These are phyloP conservation scores for Chlamydomonas applanata DNA, from an alignment of 139 green algal species.

Conservation along the genomic window DNA sequence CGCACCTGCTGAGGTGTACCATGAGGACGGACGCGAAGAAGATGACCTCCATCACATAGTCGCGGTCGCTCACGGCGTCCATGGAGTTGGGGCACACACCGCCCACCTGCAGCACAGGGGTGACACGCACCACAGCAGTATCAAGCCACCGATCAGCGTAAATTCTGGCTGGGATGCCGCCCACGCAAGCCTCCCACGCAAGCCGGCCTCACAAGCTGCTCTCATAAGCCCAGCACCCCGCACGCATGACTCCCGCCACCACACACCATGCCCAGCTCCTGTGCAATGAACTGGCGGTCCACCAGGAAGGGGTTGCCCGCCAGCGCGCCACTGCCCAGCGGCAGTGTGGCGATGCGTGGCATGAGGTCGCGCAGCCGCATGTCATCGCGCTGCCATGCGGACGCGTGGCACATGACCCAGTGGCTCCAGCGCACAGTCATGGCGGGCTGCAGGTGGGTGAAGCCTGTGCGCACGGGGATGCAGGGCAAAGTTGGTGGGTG, in stretches of 20 bases:
- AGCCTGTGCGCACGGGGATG: constrained; percentile 61
- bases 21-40: constrained; percentile 81
- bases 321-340: constrained; percentile 88
- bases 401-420: constrained; percentile 91
- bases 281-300: constrained; percentile 79
- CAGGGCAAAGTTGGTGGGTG: too few species aligned
- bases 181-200: too few species aligned
- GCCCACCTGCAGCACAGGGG: constrained; percentile 25
- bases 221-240: too few species aligned
- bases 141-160: too few species aligned
- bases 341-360: constrained; percentile 85
- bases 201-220: too few species aligned
- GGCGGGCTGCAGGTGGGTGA: constrained; percentile 96
- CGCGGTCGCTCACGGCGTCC: constrained; percentile 93
- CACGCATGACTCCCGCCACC: constrained; percentile 34
- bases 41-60: constrained; percentile 92
- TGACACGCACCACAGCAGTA: too few species aligned
- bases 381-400: constrained; percentile 93
- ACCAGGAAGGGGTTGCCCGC: constrained; percentile 95
- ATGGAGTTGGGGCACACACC: constrained; percentile 89
- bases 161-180: too few species aligned
- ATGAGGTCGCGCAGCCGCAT: constrained; percentile 85
- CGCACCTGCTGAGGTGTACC: constrained; percentile 70
- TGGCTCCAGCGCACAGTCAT: constrained; percentile 94
- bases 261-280: constrained; percentile 72